Evolutionary conservation across 2,329 filamentous ascomycete genomes (phyloP).

Genomic region (Pseudofabraea citricarpa): DNA sequence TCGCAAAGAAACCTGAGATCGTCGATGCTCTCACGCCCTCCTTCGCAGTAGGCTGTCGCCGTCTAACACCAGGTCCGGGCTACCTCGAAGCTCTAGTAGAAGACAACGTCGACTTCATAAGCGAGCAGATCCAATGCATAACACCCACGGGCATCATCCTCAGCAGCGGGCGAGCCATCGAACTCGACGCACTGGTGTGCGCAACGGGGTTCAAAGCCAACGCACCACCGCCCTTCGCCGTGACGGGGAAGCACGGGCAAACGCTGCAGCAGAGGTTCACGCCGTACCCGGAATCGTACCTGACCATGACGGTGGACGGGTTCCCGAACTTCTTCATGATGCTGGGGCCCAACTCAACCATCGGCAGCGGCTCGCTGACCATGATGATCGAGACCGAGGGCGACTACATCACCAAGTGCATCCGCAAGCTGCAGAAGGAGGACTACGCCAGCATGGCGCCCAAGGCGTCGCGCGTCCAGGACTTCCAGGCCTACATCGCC

Average conservation of each 20-base stretch:
- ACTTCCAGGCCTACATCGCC: conserved; percentile 44
- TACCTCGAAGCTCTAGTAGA: conserved; percentile 35
- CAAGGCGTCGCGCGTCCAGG: conserved; percentile 38
- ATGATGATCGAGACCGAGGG: conserved; percentile 21
- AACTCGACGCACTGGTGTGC: conserved; percentile 33
- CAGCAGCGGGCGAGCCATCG: conserved; percentile 18
- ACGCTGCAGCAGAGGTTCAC: conserved; percentile 22
- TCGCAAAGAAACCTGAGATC: conserved; percentile 35
- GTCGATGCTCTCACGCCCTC: conserved; percentile 27
- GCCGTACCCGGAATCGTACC: conserved; percentile 23
- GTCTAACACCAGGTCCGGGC: conserved; percentile 36
- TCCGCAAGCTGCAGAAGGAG: conserved; percentile 37
- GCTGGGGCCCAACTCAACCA: conserved; percentile 22
- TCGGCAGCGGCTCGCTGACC: conserved; percentile 19
- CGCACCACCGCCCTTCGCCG: conserved; percentile 18
- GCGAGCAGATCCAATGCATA: conserved; percentile 42
- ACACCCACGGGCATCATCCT: conserved; percentile 29
- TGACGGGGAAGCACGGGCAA: conserved; percentile 18
- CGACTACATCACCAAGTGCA: conserved; percentile 23
- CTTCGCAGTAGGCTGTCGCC: conserved; percentile 39
- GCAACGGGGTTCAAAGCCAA: conserved; percentile 31
- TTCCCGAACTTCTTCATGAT: conserved; percentile 28
- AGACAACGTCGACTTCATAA: conserved; percentile 32
- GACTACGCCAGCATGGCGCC: conserved; percentile 39
- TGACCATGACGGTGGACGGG: conserved; percentile 16